phyloP scores from a whole-genome alignment of 176 grass and related monocot species.

The Oryza australiensis region DNA sequence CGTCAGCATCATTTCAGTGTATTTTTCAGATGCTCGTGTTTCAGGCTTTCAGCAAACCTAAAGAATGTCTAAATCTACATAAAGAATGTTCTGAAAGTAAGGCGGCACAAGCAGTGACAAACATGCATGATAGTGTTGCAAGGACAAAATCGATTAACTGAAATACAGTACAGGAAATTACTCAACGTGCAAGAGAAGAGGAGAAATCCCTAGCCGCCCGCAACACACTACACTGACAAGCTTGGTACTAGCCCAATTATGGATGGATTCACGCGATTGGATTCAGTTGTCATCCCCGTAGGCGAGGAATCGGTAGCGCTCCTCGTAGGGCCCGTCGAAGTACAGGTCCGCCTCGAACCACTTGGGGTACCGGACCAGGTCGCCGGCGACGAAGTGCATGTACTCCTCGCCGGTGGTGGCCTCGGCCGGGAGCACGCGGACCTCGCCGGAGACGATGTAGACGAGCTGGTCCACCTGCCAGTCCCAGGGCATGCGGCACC shows the following conservation, averaged over 20 bases:
- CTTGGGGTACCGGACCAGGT: slow-evolving; percentile 84
- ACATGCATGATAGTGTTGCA: background rate
- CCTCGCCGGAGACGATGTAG: slow-evolving; percentile 86
- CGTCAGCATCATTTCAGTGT: background rate
- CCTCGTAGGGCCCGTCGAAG: slow-evolving; percentile 90
- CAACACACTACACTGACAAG: background rate
- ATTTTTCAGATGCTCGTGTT: background rate
- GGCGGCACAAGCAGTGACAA: background rate
- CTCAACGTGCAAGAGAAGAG: background rate
- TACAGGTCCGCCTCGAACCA: slow-evolving; percentile 93
- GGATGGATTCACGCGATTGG: background rate
- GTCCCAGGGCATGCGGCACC: slow-evolving; percentile 78
- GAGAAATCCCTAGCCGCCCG: background rate
- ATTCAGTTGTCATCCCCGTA: slow-evolving; percentile 70
- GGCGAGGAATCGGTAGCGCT: slow-evolving; percentile 83
- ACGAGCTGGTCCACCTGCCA: slow-evolving; percentile 98
- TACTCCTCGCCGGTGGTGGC: slow-evolving; percentile 66
- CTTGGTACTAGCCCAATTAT: background rate
- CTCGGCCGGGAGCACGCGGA: slow-evolving; percentile 72
- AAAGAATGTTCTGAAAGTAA: background rate
- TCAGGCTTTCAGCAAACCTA: background rate
- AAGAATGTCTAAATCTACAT: background rate
- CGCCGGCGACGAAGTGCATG: slow-evolving; percentile 94
- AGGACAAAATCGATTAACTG: background rate
- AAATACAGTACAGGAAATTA: background rate